Conservation (phyloP, 2,329 filamentous ascomycete genomes). For the Aotearoamyces nothofagi region DNA sequence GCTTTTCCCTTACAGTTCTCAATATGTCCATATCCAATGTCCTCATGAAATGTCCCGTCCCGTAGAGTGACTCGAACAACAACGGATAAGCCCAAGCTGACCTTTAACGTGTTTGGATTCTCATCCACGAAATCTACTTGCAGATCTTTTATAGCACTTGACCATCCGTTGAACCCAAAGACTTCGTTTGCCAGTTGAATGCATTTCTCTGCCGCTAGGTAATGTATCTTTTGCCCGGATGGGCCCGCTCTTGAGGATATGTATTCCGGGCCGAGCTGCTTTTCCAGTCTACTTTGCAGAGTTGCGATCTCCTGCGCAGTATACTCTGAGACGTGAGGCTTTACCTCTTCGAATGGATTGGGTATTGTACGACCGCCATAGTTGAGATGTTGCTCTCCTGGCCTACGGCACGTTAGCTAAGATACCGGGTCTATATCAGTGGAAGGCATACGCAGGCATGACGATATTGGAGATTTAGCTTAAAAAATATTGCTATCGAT, state of each 20-base stretch:
- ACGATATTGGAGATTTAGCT: constrained; percentile 8
- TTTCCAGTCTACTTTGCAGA: constrained; percentile 72
- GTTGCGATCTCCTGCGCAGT: constrained; percentile 85
- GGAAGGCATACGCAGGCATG: constrained; percentile 30
- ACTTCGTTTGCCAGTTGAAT: constrained; percentile 91
- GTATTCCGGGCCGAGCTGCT: constrained; percentile 90
- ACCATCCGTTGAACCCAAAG: constrained; percentile 97
- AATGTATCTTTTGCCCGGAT: constrained; percentile 76
- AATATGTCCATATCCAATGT: constrained; percentile 91
- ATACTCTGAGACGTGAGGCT: constrained; percentile 59
- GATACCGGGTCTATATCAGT: not conserved
- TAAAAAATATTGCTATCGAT: too few species aligned
- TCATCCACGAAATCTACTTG: constrained; percentile 95
- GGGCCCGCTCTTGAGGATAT: constrained; percentile 77
- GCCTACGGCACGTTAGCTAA: constrained; percentile 25
- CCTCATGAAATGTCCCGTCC: constrained; percentile 95
- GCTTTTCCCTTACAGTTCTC: constrained; percentile 95
- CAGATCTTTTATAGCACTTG: constrained; percentile 84
- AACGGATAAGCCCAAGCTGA: constrained; percentile 77
- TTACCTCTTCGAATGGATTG: constrained; percentile 72
- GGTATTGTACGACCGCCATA: constrained; percentile 26
- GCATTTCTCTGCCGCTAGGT: constrained; percentile 90
- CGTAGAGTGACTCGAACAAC: constrained; percentile 80
- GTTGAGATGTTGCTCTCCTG: constrained; percentile 48
- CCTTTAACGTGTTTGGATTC: constrained; percentile 58